Percentiles rank a stretch among this genome's conserved stretches.
These are phyloP conservation scores for Balamuthia mandrillaris DNA, from an alignment of 208 protist species.

Conservation along the genomic window DNA sequence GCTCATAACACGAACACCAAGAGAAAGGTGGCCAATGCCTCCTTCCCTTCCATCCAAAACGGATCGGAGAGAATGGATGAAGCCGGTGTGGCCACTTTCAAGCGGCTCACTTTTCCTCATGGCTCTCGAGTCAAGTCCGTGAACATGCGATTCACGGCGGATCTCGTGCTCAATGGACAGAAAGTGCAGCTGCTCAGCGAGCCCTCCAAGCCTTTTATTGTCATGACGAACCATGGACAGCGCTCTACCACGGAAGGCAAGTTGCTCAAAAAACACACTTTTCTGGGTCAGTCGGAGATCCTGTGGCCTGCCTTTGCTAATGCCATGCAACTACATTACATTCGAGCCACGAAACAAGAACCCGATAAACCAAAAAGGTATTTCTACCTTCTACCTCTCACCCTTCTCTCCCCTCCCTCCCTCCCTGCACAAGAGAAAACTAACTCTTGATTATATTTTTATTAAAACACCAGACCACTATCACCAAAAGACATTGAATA, in stretches of 20 bases:
- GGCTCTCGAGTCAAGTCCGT: conserved; percentile 29
- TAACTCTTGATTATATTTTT: not conserved
- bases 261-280: conserved; percentile 28
- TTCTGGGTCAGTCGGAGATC: not conserved
- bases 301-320: conserved; percentile 31
- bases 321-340: conserved; percentile 27
- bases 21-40: conserved; percentile 26
- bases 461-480: too few relatives aligned
- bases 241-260: conserved; percentile 22
- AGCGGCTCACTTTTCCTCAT: conserved; percentile 17
- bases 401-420: not conserved
- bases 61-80: conserved; percentile 10
- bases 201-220: conserved; percentile 27
- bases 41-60: conserved; percentile 7
- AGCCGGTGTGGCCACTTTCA: not conserved
- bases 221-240: conserved; percentile 35
- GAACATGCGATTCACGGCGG: conserved; percentile 23
- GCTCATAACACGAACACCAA: conserved; percentile 17
- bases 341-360: conserved; percentile 32
- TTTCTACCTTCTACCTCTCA: not conserved
- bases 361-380: conserved; percentile 19
- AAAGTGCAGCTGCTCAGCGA: not conserved
- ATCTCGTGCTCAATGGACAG: not conserved
- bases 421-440: not conserved
- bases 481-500: too few relatives aligned